Percentiles rank a stretch among this genome's conserved stretches.
Evolutionary conservation across 2,329 filamentous ascomycete genomes (phyloP).

Genomic region (Huntiella moniliformis): DNA sequence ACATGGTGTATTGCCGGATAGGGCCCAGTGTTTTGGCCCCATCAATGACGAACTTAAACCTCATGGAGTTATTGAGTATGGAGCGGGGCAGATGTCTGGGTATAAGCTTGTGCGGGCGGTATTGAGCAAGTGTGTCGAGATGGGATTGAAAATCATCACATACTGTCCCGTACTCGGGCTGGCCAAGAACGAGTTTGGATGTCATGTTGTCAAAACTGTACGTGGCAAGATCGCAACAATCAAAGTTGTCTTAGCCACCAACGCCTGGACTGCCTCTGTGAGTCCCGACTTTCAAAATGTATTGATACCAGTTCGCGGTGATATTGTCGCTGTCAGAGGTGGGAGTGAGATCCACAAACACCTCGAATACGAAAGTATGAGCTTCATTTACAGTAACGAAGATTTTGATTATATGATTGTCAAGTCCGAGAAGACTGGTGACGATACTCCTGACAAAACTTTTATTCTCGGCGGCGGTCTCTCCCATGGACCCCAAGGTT

Average conservation of each 20-base stretch:
- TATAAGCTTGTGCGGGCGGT: conserved; percentile 9
- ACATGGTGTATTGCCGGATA: background rate
- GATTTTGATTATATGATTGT: conserved; percentile 53
- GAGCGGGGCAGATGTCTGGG: conserved; percentile 8
- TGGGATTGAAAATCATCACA: conserved; percentile 6
- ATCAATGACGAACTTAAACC: conserved; percentile 1
- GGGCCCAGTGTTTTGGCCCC: conserved; percentile 1
- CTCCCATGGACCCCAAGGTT: conserved; percentile 21
- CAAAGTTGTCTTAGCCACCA: conserved; percentile 16
- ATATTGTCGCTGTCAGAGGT: conserved; percentile 6
- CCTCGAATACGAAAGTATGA: conserved; percentile 26
- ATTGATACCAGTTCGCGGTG: conserved; percentile 14
- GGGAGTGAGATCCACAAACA: background rate
- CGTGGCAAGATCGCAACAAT: conserved; percentile 13
- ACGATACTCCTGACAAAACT: conserved; percentile 24
- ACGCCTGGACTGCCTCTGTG: conserved; percentile 16
- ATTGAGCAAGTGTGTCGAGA: conserved; percentile 6
- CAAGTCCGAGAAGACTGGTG: conserved; percentile 25
- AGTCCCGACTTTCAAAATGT: conserved; percentile 11
- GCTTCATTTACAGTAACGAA: conserved; percentile 34
- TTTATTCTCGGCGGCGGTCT: conserved; percentile 44
- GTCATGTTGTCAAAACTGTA: conserved; percentile 13
- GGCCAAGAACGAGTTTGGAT: background rate
- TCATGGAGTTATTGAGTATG: conserved; percentile 7
- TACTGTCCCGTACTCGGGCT: conserved; percentile 7